Evolutionary conservation across 768 basidiomycete species (phyloP), one percentile per base, ranked within the genome.

Genomic region (Rhodocollybia butyracea): DNA sequence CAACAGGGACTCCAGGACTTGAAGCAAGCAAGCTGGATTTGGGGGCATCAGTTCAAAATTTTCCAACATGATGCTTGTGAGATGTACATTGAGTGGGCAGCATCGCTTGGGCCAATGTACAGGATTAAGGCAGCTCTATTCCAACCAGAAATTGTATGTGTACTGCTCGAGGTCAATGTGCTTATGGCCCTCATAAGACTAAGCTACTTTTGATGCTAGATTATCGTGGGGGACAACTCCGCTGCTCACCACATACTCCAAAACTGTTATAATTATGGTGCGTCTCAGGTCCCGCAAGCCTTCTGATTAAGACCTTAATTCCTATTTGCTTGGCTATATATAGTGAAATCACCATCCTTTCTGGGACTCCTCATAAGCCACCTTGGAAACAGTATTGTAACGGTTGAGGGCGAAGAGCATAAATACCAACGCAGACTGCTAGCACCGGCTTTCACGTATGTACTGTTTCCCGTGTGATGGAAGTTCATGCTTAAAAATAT

Each of bases 351-450:
- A 31, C 63, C 64, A 1, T 65, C 68, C 1, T 68, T 72, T 54
- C 62, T 68, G 2, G 70, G 71, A 1, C 64, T 66, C 5, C 64
- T 72, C 42, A 64, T 60, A n/a, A 70, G 69, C 17, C 45, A 73
- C 5, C 47, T 74, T 2, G 73, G 73, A 4, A 61, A 59, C n/a
- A 68, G 70, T 17, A 46, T 74, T n/a, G 67, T 69, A 11, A 74
- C 73, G 73, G 70, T 69, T 4, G 70, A 74, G 58, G 72, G 70
- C 17, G 66, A 65, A 11, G 72, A 74, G 38, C 73, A 74, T 61
- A 67, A 61, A 50, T 55, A 46, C n/a, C 66, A 68, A 54, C 66
- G 72, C 38, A 67, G 63, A 51, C 61, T 73, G 21, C n/a, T n/a
- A n/a, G n/a, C n/a, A n/a, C n/a, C n/a, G n/a, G n/a, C n/a, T n/a